phyloP scores from a whole-genome alignment of 2,329 filamentous ascomycete genomes.

The Cladosporium sphaerospermum region DNA sequence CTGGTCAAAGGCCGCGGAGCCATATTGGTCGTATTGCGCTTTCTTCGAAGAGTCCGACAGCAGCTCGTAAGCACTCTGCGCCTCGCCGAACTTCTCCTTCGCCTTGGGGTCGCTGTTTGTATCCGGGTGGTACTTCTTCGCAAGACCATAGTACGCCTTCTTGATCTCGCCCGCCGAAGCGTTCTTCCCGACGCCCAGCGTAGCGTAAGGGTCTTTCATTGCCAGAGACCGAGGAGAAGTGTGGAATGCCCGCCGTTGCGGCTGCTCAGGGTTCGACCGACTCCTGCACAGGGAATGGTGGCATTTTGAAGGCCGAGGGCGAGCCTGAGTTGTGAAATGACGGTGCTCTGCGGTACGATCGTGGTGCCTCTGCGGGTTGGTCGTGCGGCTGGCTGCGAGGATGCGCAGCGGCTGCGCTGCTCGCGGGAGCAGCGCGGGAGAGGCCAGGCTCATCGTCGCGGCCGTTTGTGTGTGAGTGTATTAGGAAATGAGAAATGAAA shows the following conservation, averaged over 20 bases:
- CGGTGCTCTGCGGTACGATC: slow-evolving; percentile 12
- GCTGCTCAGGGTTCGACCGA: slow-evolving; percentile 21
- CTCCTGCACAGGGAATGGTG: slow-evolving; percentile 13
- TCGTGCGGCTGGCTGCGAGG: slow-evolving; percentile 26
- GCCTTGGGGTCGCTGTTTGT: slow-evolving; percentile 93
- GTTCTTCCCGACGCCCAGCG: slow-evolving; percentile 74
- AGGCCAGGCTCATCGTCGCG: slow-evolving; percentile 31
- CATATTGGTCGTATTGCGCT: slow-evolving; percentile 85
- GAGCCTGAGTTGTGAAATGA: slow-evolving; percentile 13
- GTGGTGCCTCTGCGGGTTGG: slow-evolving; percentile 13
- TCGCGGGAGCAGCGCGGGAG: slow-evolving; percentile 29
- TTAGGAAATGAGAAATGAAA: background rate
- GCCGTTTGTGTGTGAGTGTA: background rate
- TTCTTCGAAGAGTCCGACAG: slow-evolving; percentile 90
- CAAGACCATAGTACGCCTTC: slow-evolving; percentile 94
- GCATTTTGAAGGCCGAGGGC: slow-evolving; percentile 13
- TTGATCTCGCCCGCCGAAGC: slow-evolving; percentile 89
- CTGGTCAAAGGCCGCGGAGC: slow-evolving; percentile 66
- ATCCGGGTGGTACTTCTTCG: slow-evolving; percentile 96
- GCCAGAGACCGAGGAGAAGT: slow-evolving; percentile 49
- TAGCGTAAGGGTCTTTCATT: slow-evolving; percentile 73
- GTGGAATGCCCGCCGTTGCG: slow-evolving; percentile 45
- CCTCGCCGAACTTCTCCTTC: slow-evolving; percentile 90
- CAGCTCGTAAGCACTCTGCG: slow-evolving; percentile 89
- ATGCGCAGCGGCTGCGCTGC: slow-evolving; percentile 30